A percentile compares a stretch with the other conserved stretches of the same genome.
Evolutionary conservation across 352 stramenopile genomes (phyloP).

Genomic region (Sclerospora graminicola): DNA sequence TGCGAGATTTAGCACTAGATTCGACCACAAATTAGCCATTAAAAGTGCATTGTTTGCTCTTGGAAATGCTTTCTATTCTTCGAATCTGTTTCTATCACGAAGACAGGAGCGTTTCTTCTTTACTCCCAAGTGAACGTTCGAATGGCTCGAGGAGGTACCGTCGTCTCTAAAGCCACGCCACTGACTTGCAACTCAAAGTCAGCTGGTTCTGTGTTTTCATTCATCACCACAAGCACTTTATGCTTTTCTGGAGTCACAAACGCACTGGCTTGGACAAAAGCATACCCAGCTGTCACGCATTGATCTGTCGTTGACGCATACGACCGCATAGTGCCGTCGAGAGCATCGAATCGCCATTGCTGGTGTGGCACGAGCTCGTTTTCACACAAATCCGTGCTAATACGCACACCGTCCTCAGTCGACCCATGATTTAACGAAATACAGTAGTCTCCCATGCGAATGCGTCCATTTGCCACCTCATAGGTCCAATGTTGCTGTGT

Average conservation of each 20-base stretch:
- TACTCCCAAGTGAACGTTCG: slow-evolving; percentile 67
- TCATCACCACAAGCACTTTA: slow-evolving; percentile 75
- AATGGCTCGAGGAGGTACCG: slow-evolving; percentile 47
- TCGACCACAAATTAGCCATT: slow-evolving; percentile 5
- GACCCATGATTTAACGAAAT: slow-evolving; percentile 62
- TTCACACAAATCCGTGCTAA: slow-evolving; percentile 47
- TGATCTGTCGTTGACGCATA: slow-evolving; percentile 28
- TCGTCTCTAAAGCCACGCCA: slow-evolving; percentile 34
- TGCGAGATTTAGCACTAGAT: slow-evolving; percentile 27
- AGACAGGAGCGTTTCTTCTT: background rate
- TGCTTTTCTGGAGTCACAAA: slow-evolving; percentile 68
- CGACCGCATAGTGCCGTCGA: slow-evolving; percentile 45
- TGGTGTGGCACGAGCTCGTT: slow-evolving; percentile 26
- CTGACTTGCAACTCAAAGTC: slow-evolving; percentile 50
- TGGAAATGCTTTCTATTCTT: too few relatives aligned
- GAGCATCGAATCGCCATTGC: slow-evolving; percentile 42
- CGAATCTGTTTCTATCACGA: too few relatives aligned
- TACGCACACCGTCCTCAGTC: slow-evolving; percentile 31
- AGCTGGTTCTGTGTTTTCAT: slow-evolving; percentile 72
- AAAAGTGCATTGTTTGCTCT: background rate
- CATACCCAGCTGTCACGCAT: slow-evolving; percentile 72
- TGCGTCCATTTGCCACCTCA: slow-evolving; percentile 25
- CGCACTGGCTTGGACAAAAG: slow-evolving; percentile 52
- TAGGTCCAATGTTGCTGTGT: slow-evolving; percentile 63
- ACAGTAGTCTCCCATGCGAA: slow-evolving; percentile 55